These are phyloP conservation scores for Tuber microsphaerosporum DNA, from an alignment of 495 filamentous ascomycete species.

Conservation along the genomic window DNA sequence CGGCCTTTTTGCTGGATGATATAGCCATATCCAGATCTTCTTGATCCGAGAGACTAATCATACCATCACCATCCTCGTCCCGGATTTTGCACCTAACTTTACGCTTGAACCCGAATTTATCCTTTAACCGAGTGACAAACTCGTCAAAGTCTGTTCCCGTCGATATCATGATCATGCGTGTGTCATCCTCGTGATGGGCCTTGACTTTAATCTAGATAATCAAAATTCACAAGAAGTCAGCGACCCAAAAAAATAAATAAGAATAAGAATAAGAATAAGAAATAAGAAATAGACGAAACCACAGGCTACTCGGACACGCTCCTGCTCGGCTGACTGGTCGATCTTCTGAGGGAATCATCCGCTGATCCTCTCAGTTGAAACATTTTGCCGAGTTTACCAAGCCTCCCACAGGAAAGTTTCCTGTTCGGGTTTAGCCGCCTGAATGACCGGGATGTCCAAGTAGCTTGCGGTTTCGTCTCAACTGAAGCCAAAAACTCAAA, in stretches of 20 bases:
- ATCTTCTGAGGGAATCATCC: background rate
- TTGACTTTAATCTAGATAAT: slow-evolving; percentile 66
- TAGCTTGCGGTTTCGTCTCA: background rate
- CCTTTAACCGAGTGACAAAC: slow-evolving; percentile 66
- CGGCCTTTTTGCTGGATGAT: slow-evolving; percentile 56
- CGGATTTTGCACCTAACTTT: slow-evolving; percentile 76
- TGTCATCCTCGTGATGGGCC: slow-evolving; percentile 85
- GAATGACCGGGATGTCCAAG: background rate
- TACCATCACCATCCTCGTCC: slow-evolving; percentile 78
- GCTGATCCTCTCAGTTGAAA: background rate
- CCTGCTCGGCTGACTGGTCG: background rate
- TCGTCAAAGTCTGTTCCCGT: slow-evolving; percentile 65
- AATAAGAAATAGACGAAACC: background rate
- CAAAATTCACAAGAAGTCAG: background rate
- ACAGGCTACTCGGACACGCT: background rate
- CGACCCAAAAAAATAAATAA: background rate
- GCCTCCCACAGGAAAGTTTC: background rate
- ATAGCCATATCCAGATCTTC: slow-evolving; percentile 90
- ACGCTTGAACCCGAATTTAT: slow-evolving; percentile 70
- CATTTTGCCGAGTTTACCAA: background rate
- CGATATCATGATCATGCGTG: slow-evolving; percentile 84
- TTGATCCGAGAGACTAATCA: slow-evolving; percentile 94
- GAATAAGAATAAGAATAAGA: no score
- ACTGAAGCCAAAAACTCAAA: background rate
- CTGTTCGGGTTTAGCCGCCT: background rate